Evolutionary conservation across 805 yeast genomes (phyloP).

Genomic region (Isabelozyma gotoi): DNA sequence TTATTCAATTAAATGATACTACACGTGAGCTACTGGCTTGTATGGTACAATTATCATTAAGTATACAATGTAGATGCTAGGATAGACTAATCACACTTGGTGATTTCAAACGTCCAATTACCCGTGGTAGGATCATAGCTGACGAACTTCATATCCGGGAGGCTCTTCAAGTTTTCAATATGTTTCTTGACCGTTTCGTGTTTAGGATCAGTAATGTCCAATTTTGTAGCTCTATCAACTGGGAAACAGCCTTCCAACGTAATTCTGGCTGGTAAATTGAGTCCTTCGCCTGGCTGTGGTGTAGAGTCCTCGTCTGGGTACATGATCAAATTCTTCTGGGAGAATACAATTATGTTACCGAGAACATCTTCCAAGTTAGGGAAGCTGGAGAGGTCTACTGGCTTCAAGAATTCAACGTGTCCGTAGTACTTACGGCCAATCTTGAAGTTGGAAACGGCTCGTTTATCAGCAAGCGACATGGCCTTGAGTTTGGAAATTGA

Average conservation of each 20-base stretch:
- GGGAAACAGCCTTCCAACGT: constrained; percentile 83
- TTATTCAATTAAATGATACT: no score
- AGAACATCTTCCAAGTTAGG: constrained; percentile 61
- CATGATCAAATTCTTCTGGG: constrained; percentile 57
- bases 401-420: constrained; percentile 67
- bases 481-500: constrained; percentile 59
- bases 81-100: not conserved
- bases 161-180: constrained; percentile 58
- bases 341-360: constrained; percentile 64
- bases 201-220: constrained; percentile 74
- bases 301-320: constrained; percentile 66
- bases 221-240: constrained; percentile 63
- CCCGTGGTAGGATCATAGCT: constrained; percentile 78
- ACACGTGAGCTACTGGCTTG: no score
- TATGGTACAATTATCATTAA: not conserved
- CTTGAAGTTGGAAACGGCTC: constrained; percentile 59
- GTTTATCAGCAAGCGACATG: constrained; percentile 62
- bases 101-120: constrained; percentile 56
- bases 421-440: constrained; percentile 85
- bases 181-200: constrained; percentile 72
- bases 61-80: not conserved
- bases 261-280: constrained; percentile 73
- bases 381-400: constrained; percentile 78
- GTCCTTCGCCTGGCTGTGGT: constrained; percentile 76
- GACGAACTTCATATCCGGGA: constrained; percentile 62